phyloP scores from a whole-genome alignment of 306 rosid genomes.

The Castanea sativa region DNA sequence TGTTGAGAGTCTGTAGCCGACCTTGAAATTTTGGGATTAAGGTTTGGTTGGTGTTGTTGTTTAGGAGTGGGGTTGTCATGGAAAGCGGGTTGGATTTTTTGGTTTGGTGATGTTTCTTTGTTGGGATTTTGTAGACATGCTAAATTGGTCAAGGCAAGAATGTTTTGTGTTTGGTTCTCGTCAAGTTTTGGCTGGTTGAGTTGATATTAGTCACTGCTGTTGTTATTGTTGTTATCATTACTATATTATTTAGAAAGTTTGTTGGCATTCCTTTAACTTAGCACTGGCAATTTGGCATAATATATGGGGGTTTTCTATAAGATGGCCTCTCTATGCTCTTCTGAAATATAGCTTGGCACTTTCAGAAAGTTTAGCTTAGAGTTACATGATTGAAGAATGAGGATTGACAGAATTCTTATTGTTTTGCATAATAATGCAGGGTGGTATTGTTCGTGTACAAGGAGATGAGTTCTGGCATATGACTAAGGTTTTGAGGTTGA shows the following conservation, averaged over 20 bases:
- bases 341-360: no score
- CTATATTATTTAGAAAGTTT: not conserved
- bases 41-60: not conserved
- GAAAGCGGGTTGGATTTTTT: not conserved
- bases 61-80: not conserved
- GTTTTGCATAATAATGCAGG: conserved; percentile 43
- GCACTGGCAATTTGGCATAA: no score
- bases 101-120: not conserved
- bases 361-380: not conserved
- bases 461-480: conserved; percentile 97
- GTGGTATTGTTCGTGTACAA: conserved; percentile 56
- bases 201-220: not conserved
- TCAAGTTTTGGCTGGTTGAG: not conserved
- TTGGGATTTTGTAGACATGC: not conserved
- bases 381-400: not conserved
- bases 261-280: not conserved
- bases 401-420: not conserved
- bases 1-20: no score
- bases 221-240: not conserved
- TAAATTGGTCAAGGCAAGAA: not conserved
- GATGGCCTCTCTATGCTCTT: no score
- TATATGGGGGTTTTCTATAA: no score
- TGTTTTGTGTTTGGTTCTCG: not conserved
- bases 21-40: not conserved
- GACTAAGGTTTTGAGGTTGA: conserved; percentile 82